Conservation (phyloP, 164 flowering plant species). For the Vitis rotundifolia region DNA sequence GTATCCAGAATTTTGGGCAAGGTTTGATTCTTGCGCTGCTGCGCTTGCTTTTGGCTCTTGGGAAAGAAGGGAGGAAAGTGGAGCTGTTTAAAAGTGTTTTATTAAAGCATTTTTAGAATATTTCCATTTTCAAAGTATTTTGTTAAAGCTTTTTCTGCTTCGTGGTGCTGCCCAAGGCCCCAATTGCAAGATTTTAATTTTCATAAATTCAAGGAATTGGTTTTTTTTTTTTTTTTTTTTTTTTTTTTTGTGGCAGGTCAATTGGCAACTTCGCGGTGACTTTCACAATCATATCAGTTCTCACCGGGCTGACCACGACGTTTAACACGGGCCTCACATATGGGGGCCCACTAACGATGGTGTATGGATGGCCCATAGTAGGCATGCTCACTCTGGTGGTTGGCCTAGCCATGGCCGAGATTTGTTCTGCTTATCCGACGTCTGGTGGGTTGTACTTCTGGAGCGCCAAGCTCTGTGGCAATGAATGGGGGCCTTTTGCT, state of each 20-base stretch:
- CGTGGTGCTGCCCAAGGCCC: too few relatives aligned
- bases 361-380: conserved; percentile 78
- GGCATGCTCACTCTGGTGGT: conserved; percentile 65
- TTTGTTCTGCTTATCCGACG: conserved; percentile 86
- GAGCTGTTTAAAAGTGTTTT: too few relatives aligned
- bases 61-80: background rate
- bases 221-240: too few relatives aligned
- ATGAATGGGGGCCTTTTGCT: conserved; percentile 53
- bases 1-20: too few relatives aligned
- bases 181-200: too few relatives aligned
- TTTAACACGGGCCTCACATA: conserved; percentile 66
- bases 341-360: conserved; percentile 70
- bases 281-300: conserved; percentile 72
- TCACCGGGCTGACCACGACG: conserved; percentile 80
- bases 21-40: too few relatives aligned
- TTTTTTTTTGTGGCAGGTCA: conserved; percentile 35
- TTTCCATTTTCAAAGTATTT: too few relatives aligned
- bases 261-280: conserved; percentile 64
- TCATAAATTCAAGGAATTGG: too few relatives aligned
- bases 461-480: conserved; percentile 75
- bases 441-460: conserved; percentile 94
- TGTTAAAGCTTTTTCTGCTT: too few relatives aligned
- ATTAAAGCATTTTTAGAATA: too few relatives aligned
- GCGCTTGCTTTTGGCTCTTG: background rate
- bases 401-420: conserved; percentile 88